phyloP scores from a whole-genome alignment of 495 filamentous ascomycete species.

The Halenospora varia region DNA sequence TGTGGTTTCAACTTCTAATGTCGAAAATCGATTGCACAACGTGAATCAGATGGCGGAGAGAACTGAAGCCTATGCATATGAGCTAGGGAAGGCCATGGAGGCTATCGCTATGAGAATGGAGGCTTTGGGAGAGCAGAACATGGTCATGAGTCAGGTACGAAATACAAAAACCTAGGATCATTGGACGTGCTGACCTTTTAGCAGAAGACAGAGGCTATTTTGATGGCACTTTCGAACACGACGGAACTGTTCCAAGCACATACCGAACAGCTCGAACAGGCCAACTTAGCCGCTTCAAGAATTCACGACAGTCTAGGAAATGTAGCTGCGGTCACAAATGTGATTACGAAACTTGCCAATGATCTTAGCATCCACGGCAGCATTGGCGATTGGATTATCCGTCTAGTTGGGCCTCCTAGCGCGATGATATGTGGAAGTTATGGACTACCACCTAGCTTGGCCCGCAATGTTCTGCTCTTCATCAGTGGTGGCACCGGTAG shows the following conservation, averaged over 20 bases:
- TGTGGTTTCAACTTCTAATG: neutral
- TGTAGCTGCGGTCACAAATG: constrained; percentile 3
- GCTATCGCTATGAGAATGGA: neutral
- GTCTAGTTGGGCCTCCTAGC: neutral
- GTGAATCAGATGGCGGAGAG: constrained; percentile 7
- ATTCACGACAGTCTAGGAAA: constrained; percentile 15
- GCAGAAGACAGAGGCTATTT: constrained; percentile 1
- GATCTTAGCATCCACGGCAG: neutral
- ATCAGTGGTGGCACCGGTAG: constrained; percentile 1
- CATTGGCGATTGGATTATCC: constrained; percentile 8
- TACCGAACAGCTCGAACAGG: constrained; percentile 14
- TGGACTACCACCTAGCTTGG: constrained; percentile 14
- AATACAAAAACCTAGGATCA: neutral
- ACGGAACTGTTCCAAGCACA: constrained; percentile 17
- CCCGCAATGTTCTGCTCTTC: constrained; percentile 12
- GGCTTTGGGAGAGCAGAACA: neutral
- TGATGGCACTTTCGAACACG: constrained; percentile 7
- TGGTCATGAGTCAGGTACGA: neutral
- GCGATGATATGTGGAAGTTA: constrained; percentile 17
- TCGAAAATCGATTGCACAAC: constrained; percentile 4
- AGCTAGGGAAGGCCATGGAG: constrained; percentile 1
- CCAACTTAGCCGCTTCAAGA: constrained; percentile 6
- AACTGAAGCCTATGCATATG: neutral
- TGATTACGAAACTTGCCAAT: constrained; percentile 2
- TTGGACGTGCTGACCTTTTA: neutral